These are phyloP conservation scores for Pleoardoris graminearum DNA, from an alignment of 2,329 filamentous ascomycete species.

Conservation along the genomic window DNA sequence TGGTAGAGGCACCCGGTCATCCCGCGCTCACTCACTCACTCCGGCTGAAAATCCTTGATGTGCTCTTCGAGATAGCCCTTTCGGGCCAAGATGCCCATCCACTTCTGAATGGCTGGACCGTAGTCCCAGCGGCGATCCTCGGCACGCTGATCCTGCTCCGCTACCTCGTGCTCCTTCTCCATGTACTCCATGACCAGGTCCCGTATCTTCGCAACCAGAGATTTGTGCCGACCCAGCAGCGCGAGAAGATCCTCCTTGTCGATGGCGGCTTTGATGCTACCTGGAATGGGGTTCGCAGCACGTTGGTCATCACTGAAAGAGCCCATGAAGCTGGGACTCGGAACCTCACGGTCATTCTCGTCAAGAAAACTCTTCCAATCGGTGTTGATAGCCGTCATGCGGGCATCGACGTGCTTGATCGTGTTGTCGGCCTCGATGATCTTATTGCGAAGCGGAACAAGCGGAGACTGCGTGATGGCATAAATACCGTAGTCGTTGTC, in stretches of 20 bases:
- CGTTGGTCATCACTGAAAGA: constrained; percentile 23
- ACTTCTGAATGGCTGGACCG: constrained; percentile 67
- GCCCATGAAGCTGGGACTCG: constrained; percentile 19
- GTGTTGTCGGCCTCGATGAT: constrained; percentile 52
- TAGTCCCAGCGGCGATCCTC: constrained; percentile 67
- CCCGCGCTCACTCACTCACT: neutral
- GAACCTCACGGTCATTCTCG: constrained; percentile 27
- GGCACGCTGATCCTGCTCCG: constrained; percentile 58
- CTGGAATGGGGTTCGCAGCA: constrained; percentile 15
- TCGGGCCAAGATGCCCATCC: constrained; percentile 70
- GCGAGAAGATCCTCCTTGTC: constrained; percentile 21
- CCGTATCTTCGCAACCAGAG: constrained; percentile 19
- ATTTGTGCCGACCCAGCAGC: constrained; percentile 25
- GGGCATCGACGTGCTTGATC: constrained; percentile 46
- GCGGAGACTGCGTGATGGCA: constrained; percentile 70
- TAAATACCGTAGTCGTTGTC: constrained; percentile 77
- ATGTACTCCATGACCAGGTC: constrained; percentile 48
- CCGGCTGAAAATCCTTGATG: constrained; percentile 11
- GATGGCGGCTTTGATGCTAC: constrained; percentile 18
- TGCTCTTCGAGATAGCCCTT: constrained; percentile 59
- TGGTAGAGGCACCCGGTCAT: neutral
- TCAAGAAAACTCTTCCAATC: constrained; percentile 50
- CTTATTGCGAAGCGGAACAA: constrained; percentile 52
- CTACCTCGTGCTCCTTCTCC: constrained; percentile 52
- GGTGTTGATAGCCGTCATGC: constrained; percentile 44